These are phyloP conservation scores for Alternaria solani DNA, from an alignment of 2,329 filamentous ascomycete genomes.

Conservation along the genomic window DNA sequence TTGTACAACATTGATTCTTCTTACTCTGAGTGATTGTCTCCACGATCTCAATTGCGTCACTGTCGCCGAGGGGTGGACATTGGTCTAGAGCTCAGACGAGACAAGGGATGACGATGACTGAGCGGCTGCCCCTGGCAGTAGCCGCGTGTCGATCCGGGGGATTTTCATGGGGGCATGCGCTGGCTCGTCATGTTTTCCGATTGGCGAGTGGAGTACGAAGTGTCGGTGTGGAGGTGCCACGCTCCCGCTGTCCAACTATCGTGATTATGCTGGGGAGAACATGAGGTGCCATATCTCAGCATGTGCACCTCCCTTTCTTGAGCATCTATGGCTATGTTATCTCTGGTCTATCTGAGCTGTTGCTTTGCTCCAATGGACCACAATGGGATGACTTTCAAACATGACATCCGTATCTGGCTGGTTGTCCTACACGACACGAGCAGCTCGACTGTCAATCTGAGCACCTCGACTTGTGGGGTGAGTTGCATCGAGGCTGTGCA, in stretches of 20 bases:
- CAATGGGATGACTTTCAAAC: not conserved
- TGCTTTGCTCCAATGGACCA: not conserved
- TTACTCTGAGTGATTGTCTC: not conserved
- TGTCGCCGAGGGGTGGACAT: not conserved
- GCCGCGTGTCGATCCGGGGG: constrained; percentile 36
- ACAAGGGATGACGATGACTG: constrained; percentile 16
- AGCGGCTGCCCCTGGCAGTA: constrained; percentile 19
- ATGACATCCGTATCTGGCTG: not conserved
- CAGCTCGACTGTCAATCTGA: not conserved
- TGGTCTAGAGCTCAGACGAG: not conserved
- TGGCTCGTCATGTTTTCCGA: constrained; percentile 26
- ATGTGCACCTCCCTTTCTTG: not conserved
- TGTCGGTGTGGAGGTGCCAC: constrained; percentile 26
- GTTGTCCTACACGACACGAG: not conserved
- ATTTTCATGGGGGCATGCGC: constrained; percentile 32
- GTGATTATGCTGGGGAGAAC: not conserved
- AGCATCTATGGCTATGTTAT: not conserved
- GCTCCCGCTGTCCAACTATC: not conserved
- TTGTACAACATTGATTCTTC: constrained; percentile 24
- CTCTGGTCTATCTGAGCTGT: not conserved
- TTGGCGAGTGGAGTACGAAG: constrained; percentile 32
- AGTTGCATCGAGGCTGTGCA: not conserved
- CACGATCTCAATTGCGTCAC: not conserved
- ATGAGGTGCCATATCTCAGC: not conserved
- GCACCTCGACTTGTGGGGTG: not conserved